Evolutionary conservation across 164 flowering plant species (phyloP).

Genomic region (Paratinospora sagittata): DNA sequence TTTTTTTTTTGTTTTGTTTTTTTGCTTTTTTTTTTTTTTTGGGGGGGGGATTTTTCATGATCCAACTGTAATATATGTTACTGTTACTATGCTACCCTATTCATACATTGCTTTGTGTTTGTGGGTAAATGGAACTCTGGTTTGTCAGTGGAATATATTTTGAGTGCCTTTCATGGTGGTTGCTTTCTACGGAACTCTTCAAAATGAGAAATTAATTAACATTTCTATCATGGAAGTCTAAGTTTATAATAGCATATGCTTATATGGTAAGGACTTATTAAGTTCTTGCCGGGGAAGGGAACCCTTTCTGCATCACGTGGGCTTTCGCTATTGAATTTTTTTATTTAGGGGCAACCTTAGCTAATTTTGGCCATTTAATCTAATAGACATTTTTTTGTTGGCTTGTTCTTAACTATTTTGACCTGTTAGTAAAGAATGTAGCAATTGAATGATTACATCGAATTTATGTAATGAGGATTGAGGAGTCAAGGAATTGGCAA

Average conservation of each 20-base stretch:
- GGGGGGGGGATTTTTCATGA: neutral
- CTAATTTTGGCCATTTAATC: too few relatives aligned
- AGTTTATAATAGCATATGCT: neutral
- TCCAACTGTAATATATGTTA: neutral
- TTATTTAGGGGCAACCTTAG: neutral
- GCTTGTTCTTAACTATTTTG: too few relatives aligned
- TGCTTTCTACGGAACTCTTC: neutral
- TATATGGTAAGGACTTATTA: neutral
- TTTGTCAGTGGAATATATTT: neutral
- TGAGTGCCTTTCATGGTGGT: neutral
- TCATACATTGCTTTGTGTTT: neutral
- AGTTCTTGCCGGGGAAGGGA: neutral
- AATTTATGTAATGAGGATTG: neutral
- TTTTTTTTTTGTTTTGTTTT: too few relatives aligned
- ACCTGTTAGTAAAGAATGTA: neutral
- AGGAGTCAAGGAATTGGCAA: neutral
- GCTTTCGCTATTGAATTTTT: neutral
- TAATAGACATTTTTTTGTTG: too few relatives aligned
- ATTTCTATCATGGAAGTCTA: neutral
- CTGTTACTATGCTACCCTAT: neutral
- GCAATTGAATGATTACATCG: neutral
- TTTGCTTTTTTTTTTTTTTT: neutral
- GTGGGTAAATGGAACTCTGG: neutral
- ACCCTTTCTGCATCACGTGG: neutral
- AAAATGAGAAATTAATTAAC: neutral